Percentiles rank a stretch among this genome's conserved stretches.
Conservation (phyloP, 1,284 basidiomycete genomes). For the Cutaneotrichosporon sp. region DNA sequence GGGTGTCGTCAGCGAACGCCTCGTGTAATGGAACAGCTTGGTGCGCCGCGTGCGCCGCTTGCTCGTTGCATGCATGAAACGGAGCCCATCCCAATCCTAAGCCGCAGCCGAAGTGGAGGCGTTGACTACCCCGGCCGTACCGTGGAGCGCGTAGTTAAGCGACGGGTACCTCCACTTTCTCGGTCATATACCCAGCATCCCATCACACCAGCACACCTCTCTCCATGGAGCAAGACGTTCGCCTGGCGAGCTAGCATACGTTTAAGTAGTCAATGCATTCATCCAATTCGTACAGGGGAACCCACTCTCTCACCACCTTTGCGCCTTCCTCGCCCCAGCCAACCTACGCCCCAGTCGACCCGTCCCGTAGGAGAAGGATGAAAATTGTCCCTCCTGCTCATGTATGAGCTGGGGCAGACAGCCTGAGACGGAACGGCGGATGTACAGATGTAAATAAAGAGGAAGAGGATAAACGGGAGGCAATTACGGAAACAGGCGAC, state of each 20-base stretch:
- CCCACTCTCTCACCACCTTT: slow-evolving; percentile 10
- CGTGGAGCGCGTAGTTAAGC: no score
- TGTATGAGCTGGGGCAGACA: background rate
- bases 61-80: no score
- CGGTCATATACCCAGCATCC: slow-evolving; percentile 2
- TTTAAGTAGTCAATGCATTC: slow-evolving; percentile 24
- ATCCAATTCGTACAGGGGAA: slow-evolving; percentile 26
- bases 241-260: background rate
- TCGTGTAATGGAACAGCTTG: background rate
- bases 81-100: no score
- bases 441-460: slow-evolving; percentile 1
- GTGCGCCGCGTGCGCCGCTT: no score
- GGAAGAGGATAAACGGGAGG: background rate
- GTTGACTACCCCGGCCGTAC: no score
- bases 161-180: no score
- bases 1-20: background rate
- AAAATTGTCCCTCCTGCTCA: background rate
- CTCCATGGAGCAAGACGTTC: background rate
- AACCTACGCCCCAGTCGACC: background rate
- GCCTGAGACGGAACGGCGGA: background rate
- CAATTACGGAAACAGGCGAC: slow-evolving; percentile 11
- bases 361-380: background rate
- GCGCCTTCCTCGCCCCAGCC: slow-evolving; percentile 1
- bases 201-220: background rate
- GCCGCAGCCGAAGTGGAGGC: no score